Evolutionary conservation across 1,139 yeast species (phyloP), one percentile per base, ranked within the genome.

Genomic region (Zygosaccharomyces pseudobailii): DNA sequence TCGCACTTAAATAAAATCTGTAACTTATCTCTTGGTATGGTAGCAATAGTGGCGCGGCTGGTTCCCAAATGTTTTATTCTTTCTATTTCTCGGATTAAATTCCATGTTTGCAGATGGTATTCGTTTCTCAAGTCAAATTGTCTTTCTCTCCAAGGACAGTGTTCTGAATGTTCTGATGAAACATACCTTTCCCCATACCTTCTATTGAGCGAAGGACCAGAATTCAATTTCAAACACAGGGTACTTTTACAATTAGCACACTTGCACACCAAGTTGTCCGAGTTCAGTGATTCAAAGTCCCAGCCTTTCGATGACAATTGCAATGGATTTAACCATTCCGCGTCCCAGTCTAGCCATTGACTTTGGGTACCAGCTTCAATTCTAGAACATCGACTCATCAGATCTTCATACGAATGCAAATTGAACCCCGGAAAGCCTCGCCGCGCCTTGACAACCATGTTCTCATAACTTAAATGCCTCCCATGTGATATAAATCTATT

Each of bases 221-320:
- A 13, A 7, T 30, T 27, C 27, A 53, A 28, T n/a, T 52, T 46
- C 34, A 56, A 21, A 30, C 45, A 43, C 23, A 51, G n/a, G 5
- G 47, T 46, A 23, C 38, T 33, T n/a, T 42, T 36, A 45, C 61
- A 57, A 30, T 50, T 42, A 6, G 32, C 17, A 45, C 61, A 57
- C 28, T 25, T 41, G 39, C 50, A 46, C 10, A 40, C 45, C 9
- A 43, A 21, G 6, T 34, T 43, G 7, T 30, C 33, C 21, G 30
- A 20, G n/a, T 34, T 48, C 5, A 42, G 27, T n/a, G 40, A 13
- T 8, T 36, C 8, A 24, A 37, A 40, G 17, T 28, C 41, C 59
- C 59, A 56, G 4, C 62, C 62, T 20, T 51, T 50, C 10, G 59
- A 45, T n/a, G 55, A 55, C 27, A 56, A 25, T 5, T 43, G 44